A percentile compares a stretch with the other conserved stretches of the same genome.
These are phyloP conservation scores for Fusarium robinianum DNA, from an alignment of 2,329 filamentous ascomycete species.

Conservation along the genomic window DNA sequence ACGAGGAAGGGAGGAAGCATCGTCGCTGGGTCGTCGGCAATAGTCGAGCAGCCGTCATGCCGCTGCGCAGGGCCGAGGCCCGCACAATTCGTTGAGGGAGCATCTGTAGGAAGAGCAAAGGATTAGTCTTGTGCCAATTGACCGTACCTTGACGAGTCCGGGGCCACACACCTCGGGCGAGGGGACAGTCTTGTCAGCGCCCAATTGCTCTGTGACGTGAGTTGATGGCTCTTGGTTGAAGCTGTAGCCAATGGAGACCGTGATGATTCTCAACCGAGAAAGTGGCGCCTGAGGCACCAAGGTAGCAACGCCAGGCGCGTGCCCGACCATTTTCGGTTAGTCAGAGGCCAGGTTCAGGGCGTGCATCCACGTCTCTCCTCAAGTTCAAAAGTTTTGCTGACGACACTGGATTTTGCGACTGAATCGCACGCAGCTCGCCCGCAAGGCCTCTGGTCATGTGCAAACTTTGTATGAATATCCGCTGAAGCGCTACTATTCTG, in stretches of 20 bases:
- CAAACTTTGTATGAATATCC: slow-evolving; percentile 55
- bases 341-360: slow-evolving; percentile 26
- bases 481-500: slow-evolving; percentile 51
- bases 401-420: slow-evolving; percentile 48
- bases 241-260: slow-evolving; percentile 40
- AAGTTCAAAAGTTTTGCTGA: slow-evolving; percentile 56
- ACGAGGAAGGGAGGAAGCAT: slow-evolving; percentile 57
- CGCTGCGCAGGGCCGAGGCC: slow-evolving; percentile 50
- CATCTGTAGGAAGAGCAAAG: slow-evolving; percentile 53
- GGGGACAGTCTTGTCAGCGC: slow-evolving; percentile 38
- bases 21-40: slow-evolving; percentile 61
- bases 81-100: slow-evolving; percentile 63
- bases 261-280: slow-evolving; percentile 37
- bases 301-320: slow-evolving; percentile 29
- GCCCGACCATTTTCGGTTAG: slow-evolving; percentile 36
- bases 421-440: slow-evolving; percentile 52
- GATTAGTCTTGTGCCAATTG: slow-evolving; percentile 28
- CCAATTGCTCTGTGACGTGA: slow-evolving; percentile 45
- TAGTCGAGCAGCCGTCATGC: slow-evolving; percentile 52
- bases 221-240: slow-evolving; percentile 37
- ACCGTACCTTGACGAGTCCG: not conserved
- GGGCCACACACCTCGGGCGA: slow-evolving; percentile 40
- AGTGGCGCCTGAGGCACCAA: slow-evolving; percentile 43
- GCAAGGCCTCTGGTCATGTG: slow-evolving; percentile 58
- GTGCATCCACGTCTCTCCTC: slow-evolving; percentile 39